Base-by-base conservation (phyloP, 148 eudicot genomes). In the Cornus florida region DNA sequence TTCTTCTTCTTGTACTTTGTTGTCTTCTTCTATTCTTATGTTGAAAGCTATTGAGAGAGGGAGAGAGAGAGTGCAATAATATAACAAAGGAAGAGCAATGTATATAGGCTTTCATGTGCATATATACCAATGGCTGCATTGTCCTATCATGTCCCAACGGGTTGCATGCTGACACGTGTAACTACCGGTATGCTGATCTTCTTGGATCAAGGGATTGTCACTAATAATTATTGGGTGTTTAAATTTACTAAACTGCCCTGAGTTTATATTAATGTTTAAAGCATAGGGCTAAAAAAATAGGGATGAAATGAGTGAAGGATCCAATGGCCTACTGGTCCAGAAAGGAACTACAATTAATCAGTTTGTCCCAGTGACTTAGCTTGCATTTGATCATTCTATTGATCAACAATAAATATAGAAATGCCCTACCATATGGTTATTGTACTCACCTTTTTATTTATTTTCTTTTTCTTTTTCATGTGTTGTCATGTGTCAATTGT, bases 111-210 rank as follows among this genome's bases (percentile, higher is more conserved):
- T 79, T 73, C 78, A 82, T 72, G 79, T 80, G 85, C 69, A 86
- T 88, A 84, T 82, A 84, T 86, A 88, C 81, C 75, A 70, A 78
- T 46, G 32, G 78, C 41, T 77, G 83, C 72, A 82, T 68, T 79
- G 23, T 68, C 67, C 80, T 72, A 83, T 85, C 81, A 69, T 35
- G 70, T 83, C 32, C 65, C 24, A 28, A 83, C 78, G 82, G 56
- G 46, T 53, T 35, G 79, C 56, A 35, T 48, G 69, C 19, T 53
- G 87, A 81, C 90, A 90, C 89, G 93, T 88, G 88, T 87, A 73
- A 11, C 16, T 60, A 43, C 75, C 73, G 77, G 72, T 39, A 32
- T 76, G 83, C 82, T 79, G 82, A 83, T 84, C 77, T 74, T 80
- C 72, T 80, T 59, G 87, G 84, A 82, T 84, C 86, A 77, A 77